Conservation (phyloP, 78 protist species). For the Mastigamoeba balamuthi region DNA sequence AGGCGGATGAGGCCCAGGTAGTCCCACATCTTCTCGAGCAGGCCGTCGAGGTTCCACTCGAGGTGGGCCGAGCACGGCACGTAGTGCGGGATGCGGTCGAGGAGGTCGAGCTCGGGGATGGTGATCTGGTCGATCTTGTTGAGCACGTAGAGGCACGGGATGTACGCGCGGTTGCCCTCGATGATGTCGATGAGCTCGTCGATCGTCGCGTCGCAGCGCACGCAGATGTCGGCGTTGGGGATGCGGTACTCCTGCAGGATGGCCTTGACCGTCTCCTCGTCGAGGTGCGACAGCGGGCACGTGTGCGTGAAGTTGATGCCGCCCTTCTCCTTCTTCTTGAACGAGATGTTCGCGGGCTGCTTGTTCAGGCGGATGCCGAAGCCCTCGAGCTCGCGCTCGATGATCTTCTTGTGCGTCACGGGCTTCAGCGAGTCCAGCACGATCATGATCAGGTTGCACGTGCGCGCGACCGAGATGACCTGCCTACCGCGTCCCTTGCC, state of each 20-base stretch:
- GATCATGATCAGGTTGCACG: slow-evolving; percentile 89
- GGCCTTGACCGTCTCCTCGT: slow-evolving; percentile 53
- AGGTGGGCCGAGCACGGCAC: slow-evolving; percentile 62
- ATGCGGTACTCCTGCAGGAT: slow-evolving; percentile 80
- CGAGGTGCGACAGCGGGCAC: slow-evolving; percentile 50
- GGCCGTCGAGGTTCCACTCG: slow-evolving; percentile 94
- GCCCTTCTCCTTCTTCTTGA: slow-evolving; percentile 88
- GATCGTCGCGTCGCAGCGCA: slow-evolving; percentile 71
- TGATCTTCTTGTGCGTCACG: slow-evolving; percentile 74
- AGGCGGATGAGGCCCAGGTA: slow-evolving; percentile 82
- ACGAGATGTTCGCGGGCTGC: slow-evolving; percentile 82
- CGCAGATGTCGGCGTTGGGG: slow-evolving; percentile 80
- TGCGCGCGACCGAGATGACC: slow-evolving; percentile 93
- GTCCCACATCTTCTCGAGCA: slow-evolving; percentile 89
- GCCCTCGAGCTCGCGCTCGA: slow-evolving; percentile 93
- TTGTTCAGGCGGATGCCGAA: slow-evolving; percentile 98
- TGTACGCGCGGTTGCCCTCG: slow-evolving; percentile 40
- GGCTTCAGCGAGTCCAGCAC: slow-evolving; percentile 94
- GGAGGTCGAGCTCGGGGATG: slow-evolving; percentile 81
- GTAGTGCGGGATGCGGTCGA: slow-evolving; percentile 42
- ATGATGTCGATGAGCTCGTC: slow-evolving; percentile 95
- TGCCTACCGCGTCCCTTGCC: slow-evolving; percentile 98
- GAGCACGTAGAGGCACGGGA: slow-evolving; percentile 90
- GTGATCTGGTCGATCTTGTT: slow-evolving; percentile 96
- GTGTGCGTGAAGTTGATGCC: slow-evolving; percentile 79